Evolutionary conservation across 148 eudicot species (phyloP), one percentile per base, ranked within the genome.

Genomic region (Amaranthus cruentus): DNA sequence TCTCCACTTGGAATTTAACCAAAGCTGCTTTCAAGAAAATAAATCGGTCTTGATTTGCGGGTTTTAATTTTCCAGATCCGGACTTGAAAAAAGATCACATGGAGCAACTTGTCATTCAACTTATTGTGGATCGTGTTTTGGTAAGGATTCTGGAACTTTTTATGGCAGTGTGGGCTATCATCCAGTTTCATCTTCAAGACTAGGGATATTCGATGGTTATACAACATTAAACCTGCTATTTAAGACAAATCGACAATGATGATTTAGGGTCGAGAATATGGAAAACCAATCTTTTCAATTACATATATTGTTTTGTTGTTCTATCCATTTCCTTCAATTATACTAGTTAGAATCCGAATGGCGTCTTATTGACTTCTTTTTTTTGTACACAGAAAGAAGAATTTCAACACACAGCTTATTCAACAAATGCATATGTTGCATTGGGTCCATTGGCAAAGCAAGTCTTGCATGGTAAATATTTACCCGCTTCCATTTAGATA

Each of bases 351-450:
- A 68, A 48, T 76, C 48, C 38, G 11, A 73, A 44, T 56, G 55
- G 48, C 46, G 43, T 66, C 38, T 73, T 7, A 3, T 47, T 53
- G 28, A 62, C 4, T 10, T 66, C 28, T 0, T 44, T 62, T 18
- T 56, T 66, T 47, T 74, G 43, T 54, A 9, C 84, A 75, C 82
- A 91, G 98, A 94, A 94, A 88, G 98, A 94, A 87, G 98, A 94
- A 85, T 94, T 88, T 75, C 91, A 87, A 76, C 98, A 94, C 82
- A 94, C 98, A 74, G 90, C 98, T 46, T 94, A 91, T 77, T 44
- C 98, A 18, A 94, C 98, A 59, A 94, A 94, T 83, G 93, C 98
- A 57, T 94, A 94, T 83, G 91, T 94, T 47, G 75, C 91, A 7
- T 49, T 81, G 14, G 97, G 96, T 73, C 88, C 91, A 63, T 81